Conservation (phyloP, 2,329 filamentous ascomycete genomes). For the Elsinoe batatas region DNA sequence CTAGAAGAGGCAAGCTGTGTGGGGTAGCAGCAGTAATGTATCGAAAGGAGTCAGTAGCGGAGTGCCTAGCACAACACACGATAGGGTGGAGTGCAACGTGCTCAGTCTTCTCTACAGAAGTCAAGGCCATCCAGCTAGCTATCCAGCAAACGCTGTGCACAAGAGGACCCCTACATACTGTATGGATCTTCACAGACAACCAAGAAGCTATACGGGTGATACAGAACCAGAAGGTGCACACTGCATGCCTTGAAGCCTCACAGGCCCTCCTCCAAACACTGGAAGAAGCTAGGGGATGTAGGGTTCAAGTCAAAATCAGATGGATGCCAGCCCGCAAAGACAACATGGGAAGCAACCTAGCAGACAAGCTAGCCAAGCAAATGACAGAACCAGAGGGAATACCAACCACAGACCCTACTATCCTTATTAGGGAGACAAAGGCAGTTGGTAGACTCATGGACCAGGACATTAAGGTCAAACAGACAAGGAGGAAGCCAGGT, state of each 20-base stretch:
- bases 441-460: neutral
- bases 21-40: neutral
- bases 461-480: neutral
- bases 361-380: slow-evolving; percentile 2
- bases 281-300: neutral
- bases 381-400: neutral
- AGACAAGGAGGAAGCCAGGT: neutral
- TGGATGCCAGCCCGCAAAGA: neutral
- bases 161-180: neutral
- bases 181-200: neutral
- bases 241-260: neutral
- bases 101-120: neutral
- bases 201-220: neutral
- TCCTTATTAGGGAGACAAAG: neutral
- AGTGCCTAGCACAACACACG: neutral
- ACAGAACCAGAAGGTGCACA: neutral
- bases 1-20: neutral
- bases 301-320: neutral
- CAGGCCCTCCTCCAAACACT: neutral
- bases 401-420: no score
- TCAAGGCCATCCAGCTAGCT: neutral
- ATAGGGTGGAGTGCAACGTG: neutral
- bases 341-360: neutral
- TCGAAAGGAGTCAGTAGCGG: neutral
- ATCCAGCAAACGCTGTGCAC: neutral